Base-by-base conservation (phyloP, 31 red algal genomes). In the Endocladia muricata region DNA sequence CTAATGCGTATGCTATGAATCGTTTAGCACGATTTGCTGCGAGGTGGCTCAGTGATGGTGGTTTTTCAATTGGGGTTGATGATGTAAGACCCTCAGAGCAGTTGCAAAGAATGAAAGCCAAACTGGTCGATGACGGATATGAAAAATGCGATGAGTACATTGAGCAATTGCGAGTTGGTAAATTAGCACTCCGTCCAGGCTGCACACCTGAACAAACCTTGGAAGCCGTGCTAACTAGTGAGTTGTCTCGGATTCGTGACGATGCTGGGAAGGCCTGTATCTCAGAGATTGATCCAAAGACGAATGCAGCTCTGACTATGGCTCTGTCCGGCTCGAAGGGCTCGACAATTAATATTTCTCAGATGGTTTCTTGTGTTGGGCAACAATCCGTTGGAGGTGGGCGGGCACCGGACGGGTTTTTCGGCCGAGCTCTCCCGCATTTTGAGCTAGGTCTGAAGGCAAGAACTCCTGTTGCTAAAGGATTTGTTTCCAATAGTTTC, bases 331-430 rank as follows among this genome's bases (percentile, higher is more conserved):
- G 96, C 35, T 90, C 93, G 32, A 99, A 99, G 58, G 96, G 96
- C 47, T 93, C 88, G 31, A 92, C 71, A 39, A 95, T 99, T 68
- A 99, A 99, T 64, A 99, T 99, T 79, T 92, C 92, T 2, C 96
- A 99, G 84, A 99, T 99, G 96, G 79, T 99, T 76, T 74, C 92
- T 17, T 95, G 92, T 73, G 96, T 98, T 4, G 96, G 96, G 36
- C 96, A 99, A 68, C 96, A 99, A 68, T 88, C 93, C 49, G 93
- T 99, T 61, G 82, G 90, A 26, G 96, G 96, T 26, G 69, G 73
- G 40, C 91, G 96, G 29, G 90, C 91, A 28, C 96, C 92, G 4
- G 79, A 94, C 36, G 96, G 96, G 0, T 99, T 99, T 54, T 86
- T 92, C 32, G 92, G 92, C 22, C 77, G 96, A 61, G 70, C 93